These are phyloP conservation scores for Isoetes taiwanensis DNA, from an alignment of 75 land plant genomes.

Conservation along the genomic window DNA sequence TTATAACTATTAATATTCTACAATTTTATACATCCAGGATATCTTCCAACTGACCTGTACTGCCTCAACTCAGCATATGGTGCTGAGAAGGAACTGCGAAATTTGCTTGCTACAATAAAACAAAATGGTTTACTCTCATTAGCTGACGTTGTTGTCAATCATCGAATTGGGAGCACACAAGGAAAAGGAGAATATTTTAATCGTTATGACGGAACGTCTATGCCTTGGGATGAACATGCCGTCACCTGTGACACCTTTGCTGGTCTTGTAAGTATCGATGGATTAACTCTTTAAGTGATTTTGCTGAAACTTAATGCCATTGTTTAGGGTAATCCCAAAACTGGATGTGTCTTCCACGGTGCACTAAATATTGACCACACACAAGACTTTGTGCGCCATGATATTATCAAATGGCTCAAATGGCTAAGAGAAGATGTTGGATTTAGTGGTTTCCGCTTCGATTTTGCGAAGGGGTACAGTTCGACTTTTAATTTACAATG, in stretches of 20 bases:
- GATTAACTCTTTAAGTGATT: no score
- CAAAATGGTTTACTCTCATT: slow-evolving; percentile 49
- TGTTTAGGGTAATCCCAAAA: slow-evolving; percentile 66
- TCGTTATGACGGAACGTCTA: slow-evolving; percentile 74
- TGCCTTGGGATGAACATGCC: slow-evolving; percentile 84
- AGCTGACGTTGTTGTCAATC: slow-evolving; percentile 90
- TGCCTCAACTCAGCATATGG: slow-evolving; percentile 69
- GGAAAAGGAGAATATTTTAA: slow-evolving; percentile 60
- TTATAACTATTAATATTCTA: no score
- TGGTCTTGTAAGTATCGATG: slow-evolving; percentile 70
- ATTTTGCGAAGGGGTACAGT: slow-evolving; percentile 79
- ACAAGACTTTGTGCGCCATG: slow-evolving; percentile 65
- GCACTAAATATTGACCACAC: slow-evolving; percentile 83
- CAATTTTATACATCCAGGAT: slow-evolving; percentile 42
- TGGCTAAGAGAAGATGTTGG: slow-evolving; percentile 69
- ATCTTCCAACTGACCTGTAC: slow-evolving; percentile 74
- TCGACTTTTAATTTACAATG: not conserved
- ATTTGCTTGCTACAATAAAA: slow-evolving; percentile 38
- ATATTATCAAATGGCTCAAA: slow-evolving; percentile 52
- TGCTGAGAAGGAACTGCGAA: slow-evolving; percentile 43
- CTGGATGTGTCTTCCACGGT: slow-evolving; percentile 72
- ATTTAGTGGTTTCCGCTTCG: slow-evolving; percentile 82
- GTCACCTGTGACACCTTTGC: slow-evolving; percentile 76
- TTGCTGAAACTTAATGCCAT: no score
- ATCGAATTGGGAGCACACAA: slow-evolving; percentile 56